phyloP scores from a whole-genome alignment of 2,329 filamentous ascomycete species.

The Trichoderma harzianum region DNA sequence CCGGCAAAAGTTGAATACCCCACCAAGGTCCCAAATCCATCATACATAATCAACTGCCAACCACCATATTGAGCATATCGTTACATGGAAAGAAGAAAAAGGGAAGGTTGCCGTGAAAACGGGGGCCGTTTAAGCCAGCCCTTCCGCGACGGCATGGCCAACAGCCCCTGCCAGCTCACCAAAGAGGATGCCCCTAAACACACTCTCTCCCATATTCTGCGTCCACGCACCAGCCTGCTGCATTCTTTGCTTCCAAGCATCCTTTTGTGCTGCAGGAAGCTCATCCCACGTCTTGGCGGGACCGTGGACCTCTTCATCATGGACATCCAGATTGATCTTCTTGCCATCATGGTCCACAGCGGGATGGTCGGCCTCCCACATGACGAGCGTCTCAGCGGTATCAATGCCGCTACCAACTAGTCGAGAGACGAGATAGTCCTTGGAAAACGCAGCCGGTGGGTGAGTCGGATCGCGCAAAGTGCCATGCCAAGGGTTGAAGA shows the following conservation, averaged over 20 bases:
- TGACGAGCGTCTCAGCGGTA: slow-evolving; percentile 39
- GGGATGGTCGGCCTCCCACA: slow-evolving; percentile 27
- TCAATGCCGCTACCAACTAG: slow-evolving; percentile 35
- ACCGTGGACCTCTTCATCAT: slow-evolving; percentile 47
- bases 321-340: slow-evolving; percentile 41
- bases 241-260: slow-evolving; percentile 67
- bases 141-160: slow-evolving; percentile 46
- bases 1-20: not conserved
- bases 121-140: slow-evolving; percentile 1
- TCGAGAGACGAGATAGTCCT: slow-evolving; percentile 36
- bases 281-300: slow-evolving; percentile 68
- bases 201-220: slow-evolving; percentile 71
- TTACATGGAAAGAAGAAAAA: not conserved
- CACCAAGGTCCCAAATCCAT: not conserved
- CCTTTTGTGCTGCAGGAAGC: slow-evolving; percentile 58
- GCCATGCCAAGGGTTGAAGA: slow-evolving; percentile 49
- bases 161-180: slow-evolving; percentile 65
- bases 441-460: slow-evolving; percentile 28
- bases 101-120: not conserved
- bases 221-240: slow-evolving; percentile 72
- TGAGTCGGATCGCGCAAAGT: slow-evolving; percentile 29
- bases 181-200: slow-evolving; percentile 76
- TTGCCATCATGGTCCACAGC: slow-evolving; percentile 23
- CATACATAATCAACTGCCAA: not conserved
- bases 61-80: not conserved